Evolutionary conservation across 495 filamentous ascomycete genomes (phyloP), one percentile per base, ranked within the genome.

Genomic region (Neurospora cerealis): DNA sequence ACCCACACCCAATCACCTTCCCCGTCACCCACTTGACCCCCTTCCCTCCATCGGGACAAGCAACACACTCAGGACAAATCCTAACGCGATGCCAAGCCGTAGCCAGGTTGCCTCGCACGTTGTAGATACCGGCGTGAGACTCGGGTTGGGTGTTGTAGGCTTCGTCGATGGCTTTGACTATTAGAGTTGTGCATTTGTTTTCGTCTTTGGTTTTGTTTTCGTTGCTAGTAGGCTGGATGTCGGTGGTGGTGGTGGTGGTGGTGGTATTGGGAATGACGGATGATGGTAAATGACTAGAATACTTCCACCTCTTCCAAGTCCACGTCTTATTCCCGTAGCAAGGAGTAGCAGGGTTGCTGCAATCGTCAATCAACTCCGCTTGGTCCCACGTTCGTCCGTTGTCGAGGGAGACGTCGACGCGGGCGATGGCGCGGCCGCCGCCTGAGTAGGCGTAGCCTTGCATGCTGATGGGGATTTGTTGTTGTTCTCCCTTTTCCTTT

Each of bases 381-480:
- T 87, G 86, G 72, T 86, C 83, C 88, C 88, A 90, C 11, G 78
- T 86, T 36, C 79, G 76, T 1, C 88, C 88, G 40, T 84, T 84
- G 78, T 90, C 87, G 28, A 88, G 79, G 73, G 84, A 87, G 42
- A 89, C 79, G 70, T 90, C 88, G 38, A 90, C 88, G 36, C 87
- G 83, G 36, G 84, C 77, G 69, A 89, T 84, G 73, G 84, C 83
- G 39, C 86, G 81, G 17, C 88, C 88, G n/a, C 87, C 87, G 44
- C 88, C 88, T 6, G 87, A 87, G 76, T 89, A 90, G 8, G 88
- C 88, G 73, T 88, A 89, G 1, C 88, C 88, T 74, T 86, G 80
- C 5, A 90, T 69, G 28, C 83, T 79, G 62, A 87, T 76, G 28
- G 76, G 83, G 73, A n/a, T n/a, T n/a, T n/a, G n/a, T n/a, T n/a